Percentiles rank a stretch among this genome's conserved stretches.
Conservation (phyloP, 2,329 filamentous ascomycete genomes). For the Stachybotrys echinatus region DNA sequence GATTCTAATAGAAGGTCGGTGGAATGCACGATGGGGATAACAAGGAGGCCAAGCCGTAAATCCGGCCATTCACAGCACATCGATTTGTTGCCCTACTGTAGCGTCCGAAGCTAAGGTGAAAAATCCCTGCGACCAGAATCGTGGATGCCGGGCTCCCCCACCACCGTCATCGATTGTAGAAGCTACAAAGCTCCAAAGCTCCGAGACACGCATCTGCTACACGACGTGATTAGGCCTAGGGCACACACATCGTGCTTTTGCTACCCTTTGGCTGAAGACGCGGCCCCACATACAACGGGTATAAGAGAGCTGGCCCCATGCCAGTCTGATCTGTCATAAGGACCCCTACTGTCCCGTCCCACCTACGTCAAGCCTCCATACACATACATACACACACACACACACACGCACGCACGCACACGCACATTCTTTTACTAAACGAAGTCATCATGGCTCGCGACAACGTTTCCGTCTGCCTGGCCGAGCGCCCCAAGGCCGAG, state of each 20-base stretch:
- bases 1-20: too few relatives aligned
- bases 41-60: too few relatives aligned
- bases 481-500: conserved; percentile 53
- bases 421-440: too few relatives aligned
- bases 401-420: too few relatives aligned
- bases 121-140: not conserved
- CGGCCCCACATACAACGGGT: too few relatives aligned
- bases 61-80: too few relatives aligned
- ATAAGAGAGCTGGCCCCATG: not conserved
- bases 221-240: too few relatives aligned
- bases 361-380: not conserved
- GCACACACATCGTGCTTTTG: too few relatives aligned
- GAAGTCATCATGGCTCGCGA: conserved; percentile 39
- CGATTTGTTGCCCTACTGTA: too few relatives aligned
- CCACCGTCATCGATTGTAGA: not conserved
- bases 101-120: not conserved
- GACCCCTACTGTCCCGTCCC: not conserved
- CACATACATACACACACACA: too few relatives aligned
- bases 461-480: conserved; percentile 52
- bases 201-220: not conserved
- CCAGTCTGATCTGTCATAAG: not conserved
- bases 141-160: not conserved
- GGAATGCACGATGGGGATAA: too few relatives aligned
- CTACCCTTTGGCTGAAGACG: too few relatives aligned
- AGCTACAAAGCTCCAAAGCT: not conserved